Evolutionary conservation across 805 yeast genomes (phyloP).

Genomic region (Grigorovia jiainica): DNA sequence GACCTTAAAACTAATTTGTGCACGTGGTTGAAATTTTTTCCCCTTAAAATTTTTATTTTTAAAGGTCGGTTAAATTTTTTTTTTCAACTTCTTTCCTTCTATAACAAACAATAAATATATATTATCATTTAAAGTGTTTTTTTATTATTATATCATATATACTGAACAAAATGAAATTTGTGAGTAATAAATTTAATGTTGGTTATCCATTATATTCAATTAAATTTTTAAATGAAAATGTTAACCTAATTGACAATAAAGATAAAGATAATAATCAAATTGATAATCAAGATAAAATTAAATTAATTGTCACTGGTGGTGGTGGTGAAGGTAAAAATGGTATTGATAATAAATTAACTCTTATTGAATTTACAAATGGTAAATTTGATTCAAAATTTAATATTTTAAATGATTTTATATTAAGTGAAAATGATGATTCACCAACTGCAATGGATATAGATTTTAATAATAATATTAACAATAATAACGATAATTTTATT

Average conservation of each 20-base stretch:
- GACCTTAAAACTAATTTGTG: too few relatives aligned
- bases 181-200: constrained; percentile 19
- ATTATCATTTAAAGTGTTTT: too few relatives aligned
- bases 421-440: constrained; percentile 63
- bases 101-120: too few relatives aligned
- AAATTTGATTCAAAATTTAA: constrained; percentile 26
- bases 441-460: constrained; percentile 67
- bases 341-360: constrained; percentile 65
- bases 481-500: constrained; percentile 11
- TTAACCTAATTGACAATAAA: too few relatives aligned
- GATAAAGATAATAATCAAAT: constrained; percentile 94
- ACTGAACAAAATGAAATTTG: constrained; percentile 20
- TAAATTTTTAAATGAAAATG: constrained; percentile 52
- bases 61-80: too few relatives aligned
- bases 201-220: constrained; percentile 72
- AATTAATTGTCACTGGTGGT: constrained; percentile 77
- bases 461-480: constrained; percentile 13
- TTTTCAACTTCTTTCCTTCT: too few relatives aligned
- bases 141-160: too few relatives aligned
- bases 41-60: too few relatives aligned
- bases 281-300: constrained; percentile 78
- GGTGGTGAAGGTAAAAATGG: constrained; percentile 96
- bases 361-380: constrained; percentile 30
- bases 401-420: constrained; percentile 40
- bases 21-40: too few relatives aligned